These are phyloP conservation scores for Aspergillus melleus DNA, from an alignment of 2,329 filamentous ascomycete genomes.

Conservation along the genomic window DNA sequence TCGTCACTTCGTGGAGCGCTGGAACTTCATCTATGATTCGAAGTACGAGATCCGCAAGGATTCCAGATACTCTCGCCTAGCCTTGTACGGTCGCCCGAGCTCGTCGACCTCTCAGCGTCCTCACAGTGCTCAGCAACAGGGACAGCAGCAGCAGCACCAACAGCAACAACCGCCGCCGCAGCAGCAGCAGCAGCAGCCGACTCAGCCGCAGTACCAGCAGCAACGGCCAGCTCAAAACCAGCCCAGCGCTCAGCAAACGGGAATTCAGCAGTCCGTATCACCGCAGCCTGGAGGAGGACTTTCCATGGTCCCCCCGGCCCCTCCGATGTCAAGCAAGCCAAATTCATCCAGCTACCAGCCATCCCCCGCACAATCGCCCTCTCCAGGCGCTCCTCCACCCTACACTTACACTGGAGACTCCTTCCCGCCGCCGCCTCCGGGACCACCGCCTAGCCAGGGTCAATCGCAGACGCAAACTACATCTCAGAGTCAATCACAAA, in stretches of 20 bases:
- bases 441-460: constrained; percentile 20
- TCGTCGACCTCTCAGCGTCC: constrained; percentile 17
- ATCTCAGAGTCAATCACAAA: constrained; percentile 27
- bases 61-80: constrained; percentile 47
- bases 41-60: constrained; percentile 69
- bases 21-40: constrained; percentile 85
- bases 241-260: constrained; percentile 6
- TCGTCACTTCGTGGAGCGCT: constrained; percentile 79
- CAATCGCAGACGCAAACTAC: constrained; percentile 14
- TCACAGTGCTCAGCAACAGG: background rate
- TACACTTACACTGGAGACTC: constrained; percentile 35
- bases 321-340: background rate
- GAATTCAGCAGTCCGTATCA: constrained; percentile 8
- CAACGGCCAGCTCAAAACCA: constrained; percentile 6
- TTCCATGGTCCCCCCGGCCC: background rate
- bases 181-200: background rate
- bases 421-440: constrained; percentile 42
- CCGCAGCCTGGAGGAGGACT: background rate
- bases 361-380: constrained; percentile 10
- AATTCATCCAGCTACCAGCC: constrained; percentile 4
- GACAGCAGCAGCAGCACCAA: constrained; percentile 10
- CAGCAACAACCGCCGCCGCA: background rate
- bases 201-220: background rate
- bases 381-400: constrained; percentile 16
- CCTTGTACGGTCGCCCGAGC: constrained; percentile 34